Evolutionary conservation across 805 yeast genomes (phyloP), one percentile per base, ranked within the genome.

Genomic region (Teunomyces pallodes): DNA sequence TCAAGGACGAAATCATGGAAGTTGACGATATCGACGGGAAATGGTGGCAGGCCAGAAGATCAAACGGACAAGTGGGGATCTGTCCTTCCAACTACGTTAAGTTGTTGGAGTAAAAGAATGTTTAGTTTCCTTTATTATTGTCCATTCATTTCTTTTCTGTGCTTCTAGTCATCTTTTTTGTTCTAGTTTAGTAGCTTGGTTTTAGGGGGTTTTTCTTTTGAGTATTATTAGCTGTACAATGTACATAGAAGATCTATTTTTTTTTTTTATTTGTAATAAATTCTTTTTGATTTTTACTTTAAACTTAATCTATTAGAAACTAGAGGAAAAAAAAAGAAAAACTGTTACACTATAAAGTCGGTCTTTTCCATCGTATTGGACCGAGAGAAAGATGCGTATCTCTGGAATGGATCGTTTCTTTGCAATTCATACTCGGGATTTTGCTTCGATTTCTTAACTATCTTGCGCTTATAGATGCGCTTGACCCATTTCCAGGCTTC

Each of bases 1-100:
- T 78, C 54, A 90, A 91, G 66, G 97, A 94, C 47, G 98, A 92
- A 66, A 72, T 90, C n/a, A 77, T 92, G 65, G 90, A 85, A 59
- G 96, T 92, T 30, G 89, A 89, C 56, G 97, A 92, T 61, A 89
- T 90, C 48, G 87, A 87, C 55, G 97, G 97, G 41, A 84, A 95
- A 70, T 92, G 99, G 99, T 92, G 98, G 98, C 96, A 90, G 70
- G 97, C 96, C 36, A 82, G 87, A 65, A 81, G 91, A 61, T 77
- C 86, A 7, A 86, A 82, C 56, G 99, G 99, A 30, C 94, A 90
- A 65, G 87, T 90, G 39, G 99, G 98, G 56, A 92, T 92, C 59
- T 90, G 96, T 67, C 98, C 99, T 44, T 86, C 96, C 59, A 94
- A 92, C 67, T 92, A 92, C 62, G 91, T 92, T 42, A 88, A 88